Evolutionary conservation across 306 rosid species (phyloP).

Genomic region (Cucurbita ficifolia): DNA sequence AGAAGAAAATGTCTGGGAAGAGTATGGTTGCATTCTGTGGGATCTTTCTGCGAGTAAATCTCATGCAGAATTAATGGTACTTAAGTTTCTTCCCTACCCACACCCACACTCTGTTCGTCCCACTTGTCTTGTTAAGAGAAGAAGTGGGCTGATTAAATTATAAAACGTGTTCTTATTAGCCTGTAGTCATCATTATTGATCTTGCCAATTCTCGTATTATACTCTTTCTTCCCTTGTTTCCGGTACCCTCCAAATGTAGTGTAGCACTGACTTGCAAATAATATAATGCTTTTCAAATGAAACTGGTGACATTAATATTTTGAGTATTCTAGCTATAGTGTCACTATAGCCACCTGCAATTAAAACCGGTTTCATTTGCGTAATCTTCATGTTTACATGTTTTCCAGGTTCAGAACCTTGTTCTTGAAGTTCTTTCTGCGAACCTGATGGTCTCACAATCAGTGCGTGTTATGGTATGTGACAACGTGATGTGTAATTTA

Average conservation of each 20-base stretch:
- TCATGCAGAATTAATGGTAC: constrained; percentile 87
- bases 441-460: constrained; percentile 56
- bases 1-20: constrained; percentile 61
- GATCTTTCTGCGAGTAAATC: constrained; percentile 70
- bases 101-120: not conserved
- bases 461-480: constrained; percentile 46
- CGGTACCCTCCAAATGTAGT: not conserved
- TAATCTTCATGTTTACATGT: not conserved
- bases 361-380: not conserved
- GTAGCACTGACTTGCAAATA: not conserved
- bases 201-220: not conserved
- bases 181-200: not conserved
- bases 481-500: not conserved
- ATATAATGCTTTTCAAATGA: not conserved
- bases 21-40: constrained; percentile 79
- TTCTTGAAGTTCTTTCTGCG: constrained; percentile 73
- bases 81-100: not conserved
- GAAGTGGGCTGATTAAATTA: not conserved
- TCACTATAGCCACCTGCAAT: not conserved
- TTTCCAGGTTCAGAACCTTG: constrained; percentile 62
- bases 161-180: not conserved
- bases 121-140: not conserved
- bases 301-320: not conserved
- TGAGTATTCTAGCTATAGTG: not conserved
- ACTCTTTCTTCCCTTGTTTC: not conserved